phyloP scores from a whole-genome alignment of 1,284 basidiomycete species.

The Xerocomus minutiporus region DNA sequence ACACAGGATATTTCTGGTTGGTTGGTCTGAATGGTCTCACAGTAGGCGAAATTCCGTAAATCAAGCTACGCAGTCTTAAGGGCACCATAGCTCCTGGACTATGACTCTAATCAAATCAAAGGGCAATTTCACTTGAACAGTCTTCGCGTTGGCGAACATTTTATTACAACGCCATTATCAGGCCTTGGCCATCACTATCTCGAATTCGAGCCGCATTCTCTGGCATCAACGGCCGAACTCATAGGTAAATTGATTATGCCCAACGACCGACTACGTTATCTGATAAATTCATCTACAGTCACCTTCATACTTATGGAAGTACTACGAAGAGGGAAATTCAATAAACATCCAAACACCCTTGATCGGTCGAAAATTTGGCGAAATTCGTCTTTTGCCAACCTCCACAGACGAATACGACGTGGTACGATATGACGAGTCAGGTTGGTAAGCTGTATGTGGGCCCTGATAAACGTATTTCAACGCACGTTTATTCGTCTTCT shows the following conservation, averaged over 20 bases:
- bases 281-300: constrained; percentile 33
- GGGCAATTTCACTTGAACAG: constrained; percentile 48
- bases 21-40: constrained; percentile 46
- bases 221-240: constrained; percentile 44
- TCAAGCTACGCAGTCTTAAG: constrained; percentile 8
- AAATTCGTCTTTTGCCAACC: constrained; percentile 37
- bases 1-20: constrained; percentile 51
- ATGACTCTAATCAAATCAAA: constrained; percentile 41
- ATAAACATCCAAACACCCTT: constrained; percentile 40
- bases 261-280: neutral
- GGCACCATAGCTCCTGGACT: constrained; percentile 41
- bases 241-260: constrained; percentile 35
- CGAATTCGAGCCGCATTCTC: constrained; percentile 41
- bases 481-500: constrained; percentile 4
- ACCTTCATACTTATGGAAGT: constrained; percentile 58
- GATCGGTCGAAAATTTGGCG: constrained; percentile 45
- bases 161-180: constrained; percentile 36
- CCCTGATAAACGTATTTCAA: constrained; percentile 1
- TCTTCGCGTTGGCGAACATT: constrained; percentile 33
- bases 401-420: constrained; percentile 41
- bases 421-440: constrained; percentile 38
- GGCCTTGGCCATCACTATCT: constrained; percentile 45
- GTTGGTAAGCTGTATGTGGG: neutral
- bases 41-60: constrained; percentile 31
- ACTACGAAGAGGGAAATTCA: constrained; percentile 49